Evolutionary conservation across 192 early-diverging fungal genomes (phyloP), one percentile per base, ranked within the genome.

Genomic region (Coemansia sp.): DNA sequence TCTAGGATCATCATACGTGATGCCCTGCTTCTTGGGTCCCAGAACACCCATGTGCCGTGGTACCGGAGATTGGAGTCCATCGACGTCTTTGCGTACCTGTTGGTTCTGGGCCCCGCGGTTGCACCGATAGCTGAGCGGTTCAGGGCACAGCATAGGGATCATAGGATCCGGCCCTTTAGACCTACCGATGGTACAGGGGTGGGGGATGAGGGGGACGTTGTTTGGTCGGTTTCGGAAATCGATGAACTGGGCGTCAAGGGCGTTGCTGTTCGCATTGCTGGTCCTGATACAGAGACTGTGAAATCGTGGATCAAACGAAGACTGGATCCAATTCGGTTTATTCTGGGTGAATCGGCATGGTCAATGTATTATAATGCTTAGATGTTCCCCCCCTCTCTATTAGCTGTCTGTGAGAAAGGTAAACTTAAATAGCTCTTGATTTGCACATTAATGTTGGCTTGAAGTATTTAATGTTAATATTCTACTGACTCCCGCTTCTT

Each of bases 151-250:
- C 79, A 82, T 25, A 20, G 19, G 2, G 50, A 55, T 5, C 42
- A 64, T 15, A 54, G 74, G 6, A 73, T 82, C 56, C 58, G 50
- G 37, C 62, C 79, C 0, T 69, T 67, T n/a, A 22, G 57, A 2
- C 60, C 61, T 20, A 30, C 41, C 10, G 25, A 50, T 2, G 44
- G 30, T 3, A 30, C 20, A 10, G 22, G 30, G 0, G 44, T 52
- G 0, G 64, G 57, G 28, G 38, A 48, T 9, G 55, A 29, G 33
- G 10, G 17, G n/a, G 10, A 28, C 9, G 2, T 22, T 6, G 9
- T n/a, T 38, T 82, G 79, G 79, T 82, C 79, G 2, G 74, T 82
- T 3, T 82, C 79, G 1, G 70, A 75, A 28, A 57, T 76, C 17
- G 47, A 53, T 22, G 62, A 60, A 31, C 7, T 34, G 1, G 73